Base-by-base conservation (phyloP, 108 stramenopile genomes). In the Pseudonitzschia delicatissima region DNA sequence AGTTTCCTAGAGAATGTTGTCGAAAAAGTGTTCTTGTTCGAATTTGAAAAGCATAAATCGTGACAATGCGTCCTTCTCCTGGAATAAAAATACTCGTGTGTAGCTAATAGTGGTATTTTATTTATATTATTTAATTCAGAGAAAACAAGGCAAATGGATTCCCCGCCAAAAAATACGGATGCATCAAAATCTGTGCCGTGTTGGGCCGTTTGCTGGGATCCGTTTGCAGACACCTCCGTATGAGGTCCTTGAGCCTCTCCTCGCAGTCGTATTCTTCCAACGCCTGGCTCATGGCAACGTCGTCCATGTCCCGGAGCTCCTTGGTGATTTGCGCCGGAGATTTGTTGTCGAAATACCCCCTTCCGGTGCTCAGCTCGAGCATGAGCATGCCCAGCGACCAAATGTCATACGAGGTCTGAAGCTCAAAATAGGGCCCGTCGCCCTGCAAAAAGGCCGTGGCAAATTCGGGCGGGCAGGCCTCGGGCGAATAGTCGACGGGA, bases 401-500 rank as follows among this genome's bases (percentile, higher is more conserved):
- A 51, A 88, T 75, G 66, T 95, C 94, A 51, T 95, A 95, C 26
- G 61, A 77, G 36, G 83, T 83, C n/a, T 88, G 77, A 23, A 91
- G 55, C 9, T 72, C 55, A 49, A 94, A 94, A n/a, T 81, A 79
- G 23, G 71, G 79, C 20, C 85, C 93, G 17, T 87, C 79, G 27
- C 90, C 90, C 0, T 48, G 69, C 76, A 91, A 66, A 65, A 87
- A 94, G 13, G 84, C 81, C 27, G 74, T 59, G 20, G 90, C 90
- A 61, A 94, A 94, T 67, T 94, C 93, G 3, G 93, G 93, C 7
- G 93, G 93, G 71, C 87, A 88, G 0, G 90, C 93, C 79, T 95
- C 94, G 17, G 94, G 94, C 23, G 83, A 87, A 76, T 90, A 95
- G 48, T 95, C 94, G 11, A 95, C 87, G 9, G 94, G 94, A 57